Percentiles rank a stretch among this genome's conserved stretches.
Conservation (phyloP, 768 basidiomycete genomes). For the Neoboletus subvelutipes region DNA sequence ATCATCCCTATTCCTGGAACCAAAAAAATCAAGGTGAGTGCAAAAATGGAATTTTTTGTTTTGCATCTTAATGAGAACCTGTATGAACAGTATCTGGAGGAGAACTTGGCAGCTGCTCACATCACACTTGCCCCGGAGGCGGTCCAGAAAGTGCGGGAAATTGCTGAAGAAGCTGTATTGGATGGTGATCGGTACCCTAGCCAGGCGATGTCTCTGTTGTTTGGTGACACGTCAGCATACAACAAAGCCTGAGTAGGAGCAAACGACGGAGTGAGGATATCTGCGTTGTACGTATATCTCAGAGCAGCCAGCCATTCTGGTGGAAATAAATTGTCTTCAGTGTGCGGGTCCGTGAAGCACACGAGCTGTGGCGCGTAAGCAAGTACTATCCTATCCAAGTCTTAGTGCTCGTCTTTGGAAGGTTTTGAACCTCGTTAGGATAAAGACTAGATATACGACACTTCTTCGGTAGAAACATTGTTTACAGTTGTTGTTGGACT, state of each 20-base stretch:
- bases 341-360: not conserved
- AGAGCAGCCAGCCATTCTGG: too few species aligned
- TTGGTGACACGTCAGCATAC: slow-evolving; percentile 21
- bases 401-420: too few species aligned
- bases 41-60: too few species aligned
- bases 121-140: slow-evolving; percentile 38
- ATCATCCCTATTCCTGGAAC: too few species aligned
- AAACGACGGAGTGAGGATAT: not conserved
- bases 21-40: too few species aligned
- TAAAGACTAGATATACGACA: not conserved
- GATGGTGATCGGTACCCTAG: slow-evolving; percentile 30
- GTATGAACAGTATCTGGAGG: too few species aligned
- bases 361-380: not conserved
- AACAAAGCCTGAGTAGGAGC: not conserved
- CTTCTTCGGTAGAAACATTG: too few species aligned
- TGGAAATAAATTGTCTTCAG: not conserved
- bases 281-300: not conserved
- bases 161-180: slow-evolving; percentile 34
- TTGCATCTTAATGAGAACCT: too few species aligned
- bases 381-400: too few species aligned
- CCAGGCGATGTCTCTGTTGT: slow-evolving; percentile 1
- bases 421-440: not conserved
- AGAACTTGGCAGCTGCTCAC: slow-evolving; percentile 30
- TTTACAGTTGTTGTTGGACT: too few species aligned
- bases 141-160: too few species aligned